Percentiles rank a stretch among this genome's conserved stretches.
Conservation (phyloP, 2,329 filamentous ascomycete genomes). For the Ophiobolus disseminans region DNA sequence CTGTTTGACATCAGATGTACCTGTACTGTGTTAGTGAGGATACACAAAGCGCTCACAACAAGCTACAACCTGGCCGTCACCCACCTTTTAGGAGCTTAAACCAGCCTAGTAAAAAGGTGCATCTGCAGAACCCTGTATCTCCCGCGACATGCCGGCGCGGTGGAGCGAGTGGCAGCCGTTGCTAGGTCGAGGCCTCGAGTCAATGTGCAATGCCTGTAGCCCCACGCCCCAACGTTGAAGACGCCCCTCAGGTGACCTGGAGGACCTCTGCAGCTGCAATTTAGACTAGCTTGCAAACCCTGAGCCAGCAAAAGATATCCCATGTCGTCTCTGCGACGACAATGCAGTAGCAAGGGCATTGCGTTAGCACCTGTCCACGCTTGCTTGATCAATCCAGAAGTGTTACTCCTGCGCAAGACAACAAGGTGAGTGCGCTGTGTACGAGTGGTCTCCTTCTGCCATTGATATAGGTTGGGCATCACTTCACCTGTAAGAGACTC, state of each 20-base stretch:
- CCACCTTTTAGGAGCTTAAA: conserved; percentile 26
- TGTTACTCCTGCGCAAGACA: conserved; percentile 27
- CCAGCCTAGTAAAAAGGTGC: conserved; percentile 25
- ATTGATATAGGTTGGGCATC: conserved; percentile 5
- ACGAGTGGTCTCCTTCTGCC: conserved; percentile 1
- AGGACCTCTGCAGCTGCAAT: conserved; percentile 21
- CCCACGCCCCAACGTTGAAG: conserved; percentile 18
- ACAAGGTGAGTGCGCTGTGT: conserved; percentile 12
- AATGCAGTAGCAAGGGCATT: conserved; percentile 37
- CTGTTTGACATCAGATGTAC: conserved; percentile 41
- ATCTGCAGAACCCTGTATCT: conserved; percentile 34
- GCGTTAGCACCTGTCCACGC: conserved; percentile 17
- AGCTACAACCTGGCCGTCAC: conserved; percentile 21
- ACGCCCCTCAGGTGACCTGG: conserved; percentile 20
- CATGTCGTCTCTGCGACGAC: conserved; percentile 18
- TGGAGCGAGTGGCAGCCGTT: conserved; percentile 30
- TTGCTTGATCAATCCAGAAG: conserved; percentile 18
- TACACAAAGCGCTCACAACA: conserved; percentile 40
- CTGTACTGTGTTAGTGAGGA: conserved; percentile 39
- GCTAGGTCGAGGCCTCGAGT: conserved; percentile 26
- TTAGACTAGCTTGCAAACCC: conserved; percentile 2
- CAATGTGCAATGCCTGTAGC: conserved; percentile 12
- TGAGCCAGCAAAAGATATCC: conserved; percentile 5
- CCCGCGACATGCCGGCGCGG: conserved; percentile 27
- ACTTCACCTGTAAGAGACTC: conserved; percentile 12